Evolutionary conservation across 1,284 basidiomycete genomes (phyloP), one percentile per base, ranked within the genome.

Genomic region (Rhodotorula glutinis): DNA sequence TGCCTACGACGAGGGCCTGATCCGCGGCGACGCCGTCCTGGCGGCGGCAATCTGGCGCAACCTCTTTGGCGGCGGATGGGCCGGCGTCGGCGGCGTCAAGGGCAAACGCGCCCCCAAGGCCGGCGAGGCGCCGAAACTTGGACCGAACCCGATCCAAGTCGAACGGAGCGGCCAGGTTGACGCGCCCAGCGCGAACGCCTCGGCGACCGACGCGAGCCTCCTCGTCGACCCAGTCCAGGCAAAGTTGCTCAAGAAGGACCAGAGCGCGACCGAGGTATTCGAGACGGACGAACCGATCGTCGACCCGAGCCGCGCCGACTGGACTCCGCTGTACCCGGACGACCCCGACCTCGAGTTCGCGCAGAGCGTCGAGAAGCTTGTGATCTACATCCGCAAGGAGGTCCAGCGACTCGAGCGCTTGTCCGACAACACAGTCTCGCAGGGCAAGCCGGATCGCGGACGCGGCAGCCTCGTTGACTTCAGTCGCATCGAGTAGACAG

Each of bases 41-140:
- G 92, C 92, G 0, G 88, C 83, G 33, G 91, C 91, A 8, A 80
- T 95, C 1, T 98, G 95, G 95, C 83, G 95, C 41, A 98, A 98
- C 78, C 78, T 97, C 53, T 88, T 97, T 75, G 80, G 80, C 40
- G 79, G 76, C 9, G 80, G 79, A 23, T 81, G 80, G 80, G 80
- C 79, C 14, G 74, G 71, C 44, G 67, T 81, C 33, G 80, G 77
- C 3, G 80, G 80, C 21, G 79, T 81, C 46, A 76, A 74, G 72
- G 78, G 74, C 62, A 77, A 66, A 73, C 60, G 70, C 47, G 69
- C 51, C 56, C 73, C 67, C 43, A 69, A 66, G 47, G 65, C 68
- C 71, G 76, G 53, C 27, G 72, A 30, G 89, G 89, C 0, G 87
- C 88, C 17, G 81, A 82, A 62, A 87, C 86, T 74, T 2, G 70